Base-by-base conservation (phyloP, 1,284 basidiomycete species). In the Entoloma clypeatum region DNA sequence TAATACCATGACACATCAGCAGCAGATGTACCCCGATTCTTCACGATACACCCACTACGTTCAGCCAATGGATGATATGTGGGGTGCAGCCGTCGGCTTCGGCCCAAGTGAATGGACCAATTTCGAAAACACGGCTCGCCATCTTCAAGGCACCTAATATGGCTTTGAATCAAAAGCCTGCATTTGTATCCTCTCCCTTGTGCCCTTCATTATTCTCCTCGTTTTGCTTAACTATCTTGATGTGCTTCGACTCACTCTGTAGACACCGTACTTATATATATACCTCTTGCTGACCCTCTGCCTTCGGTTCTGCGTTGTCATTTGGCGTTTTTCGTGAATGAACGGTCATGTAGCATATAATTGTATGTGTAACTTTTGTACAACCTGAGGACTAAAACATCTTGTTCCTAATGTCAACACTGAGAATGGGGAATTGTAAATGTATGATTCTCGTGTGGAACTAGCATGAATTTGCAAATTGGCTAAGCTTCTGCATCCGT, bases 1-100 rank as follows among this genome's bases (percentile, higher is more conserved):
- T n/a, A n/a, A n/a, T n/a, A n/a, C 43, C 27, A 52, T 54, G 41
- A 48, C 52, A 33, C 43, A 49, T 16, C 53, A 55, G 13, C 59
- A 57, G 35, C 57, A 61, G 16, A 41, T 64, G 16, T 69, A 67
- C 48, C 43, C 52, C 17, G 65, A 68, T 44, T 53, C 62, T 24
- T 39, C 54, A 18, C 58, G 65, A 28, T 71, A 71, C 47, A 50
- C 60, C 9, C 64, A 65, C 27, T 71, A 70, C 45, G 58, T 63
- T 5, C 68, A 72, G 40, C 64, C 69, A 23, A 67, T 67, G 29
- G 75, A 76, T 39, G 73, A 77, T 41, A 75, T 79, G 64, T 80
- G 77, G 77, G 77, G 78, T 22, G 69, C 77, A 6, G 71, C 75
- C 18, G 68, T 77, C 38, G 79, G 78, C 19, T 75, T 80, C 50